Base-by-base conservation (phyloP, 352 stramenopile genomes). In the Aphanomyces stellatus region DNA sequence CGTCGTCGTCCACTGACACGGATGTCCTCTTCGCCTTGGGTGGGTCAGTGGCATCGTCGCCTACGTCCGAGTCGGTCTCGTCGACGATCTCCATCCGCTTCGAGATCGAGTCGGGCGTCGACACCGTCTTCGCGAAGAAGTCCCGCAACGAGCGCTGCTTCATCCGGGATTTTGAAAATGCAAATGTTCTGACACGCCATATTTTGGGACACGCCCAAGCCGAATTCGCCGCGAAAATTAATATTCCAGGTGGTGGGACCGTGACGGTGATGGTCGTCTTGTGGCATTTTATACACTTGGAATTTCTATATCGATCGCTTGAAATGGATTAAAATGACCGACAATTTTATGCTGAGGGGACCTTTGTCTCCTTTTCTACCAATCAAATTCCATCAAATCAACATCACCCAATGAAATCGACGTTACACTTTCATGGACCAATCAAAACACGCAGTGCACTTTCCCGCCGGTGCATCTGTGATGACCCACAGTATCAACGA, bases 91-190 rank as follows among this genome's bases (percentile, higher is more conserved):
- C 59, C 46, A 65, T 17, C 11, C 59, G 59, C 59, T 53, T 51
- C 8, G 59, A 53, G 13, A 65, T 28, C 11, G 59, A 65, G 35
- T 65, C 59, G 5, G 28, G 28, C 24, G 37, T 40, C 24, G 22
- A 13, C 15, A 60, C 72, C 55, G 62, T 76, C 73, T 88, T 79
- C 2, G 77, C 76, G 68, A 94, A 94, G 65, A 91, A 94, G 61
- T 94, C 85, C 72, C 90, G 82, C 65, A 94, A 88, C 11, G 82
- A 91, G 30, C 85, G 83, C 74, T 94, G 85, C 69, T 90, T 92
- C 75, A 90, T 90, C 37, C 37, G 13, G 13, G 37, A 19, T n/a
- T n/a, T n/a, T n/a, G n/a, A n/a, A n/a, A n/a, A n/a, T n/a, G n/a
- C n/a, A n/a, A n/a, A n/a, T n/a, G n/a, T n/a, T n/a, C n/a, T n/a